A percentile compares a stretch with the other conserved stretches of the same genome.
These are phyloP conservation scores for Ogataea ramenticola DNA, from an alignment of 805 yeast species.

Conservation along the genomic window DNA sequence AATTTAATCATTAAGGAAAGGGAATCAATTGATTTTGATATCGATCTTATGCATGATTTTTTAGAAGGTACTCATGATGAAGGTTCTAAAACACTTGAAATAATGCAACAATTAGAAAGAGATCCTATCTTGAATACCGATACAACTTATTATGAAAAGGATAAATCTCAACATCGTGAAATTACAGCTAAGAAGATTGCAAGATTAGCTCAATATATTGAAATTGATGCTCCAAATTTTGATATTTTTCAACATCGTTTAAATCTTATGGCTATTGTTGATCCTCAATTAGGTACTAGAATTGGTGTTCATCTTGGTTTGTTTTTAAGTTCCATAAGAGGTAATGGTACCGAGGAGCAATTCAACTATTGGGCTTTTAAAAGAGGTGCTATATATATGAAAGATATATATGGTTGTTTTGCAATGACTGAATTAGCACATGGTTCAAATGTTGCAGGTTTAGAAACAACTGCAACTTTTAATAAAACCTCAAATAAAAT, in stretches of 20 bases:
- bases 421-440: slow-evolving; percentile 92
- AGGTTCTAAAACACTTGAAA: slow-evolving; percentile 37
- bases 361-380: slow-evolving; percentile 73
- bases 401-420: slow-evolving; percentile 77
- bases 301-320: slow-evolving; percentile 85
- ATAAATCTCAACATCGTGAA: slow-evolving; percentile 51
- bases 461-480: slow-evolving; percentile 87
- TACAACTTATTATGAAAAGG: slow-evolving; percentile 48
- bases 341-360: slow-evolving; percentile 85
- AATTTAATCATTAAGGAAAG: slow-evolving; percentile 39
- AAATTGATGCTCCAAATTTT: slow-evolving; percentile 27
- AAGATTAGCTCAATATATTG: slow-evolving; percentile 56
- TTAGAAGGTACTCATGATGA: slow-evolving; percentile 43
- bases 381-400: slow-evolving; percentile 53
- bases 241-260: slow-evolving; percentile 51
- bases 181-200: slow-evolving; percentile 54
- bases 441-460: slow-evolving; percentile 89
- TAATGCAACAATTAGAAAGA: slow-evolving; percentile 53
- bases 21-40: slow-evolving; percentile 31
- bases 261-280: slow-evolving; percentile 54
- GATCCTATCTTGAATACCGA: slow-evolving; percentile 59
- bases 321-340: slow-evolving; percentile 73
- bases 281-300: slow-evolving; percentile 77
- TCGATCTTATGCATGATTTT: slow-evolving; percentile 45
- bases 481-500: slow-evolving; percentile 60